Evolutionary conservation across 177 flowering plant species (phyloP), one percentile per base, ranked within the genome.

Genomic region (Vitis hybrid): DNA sequence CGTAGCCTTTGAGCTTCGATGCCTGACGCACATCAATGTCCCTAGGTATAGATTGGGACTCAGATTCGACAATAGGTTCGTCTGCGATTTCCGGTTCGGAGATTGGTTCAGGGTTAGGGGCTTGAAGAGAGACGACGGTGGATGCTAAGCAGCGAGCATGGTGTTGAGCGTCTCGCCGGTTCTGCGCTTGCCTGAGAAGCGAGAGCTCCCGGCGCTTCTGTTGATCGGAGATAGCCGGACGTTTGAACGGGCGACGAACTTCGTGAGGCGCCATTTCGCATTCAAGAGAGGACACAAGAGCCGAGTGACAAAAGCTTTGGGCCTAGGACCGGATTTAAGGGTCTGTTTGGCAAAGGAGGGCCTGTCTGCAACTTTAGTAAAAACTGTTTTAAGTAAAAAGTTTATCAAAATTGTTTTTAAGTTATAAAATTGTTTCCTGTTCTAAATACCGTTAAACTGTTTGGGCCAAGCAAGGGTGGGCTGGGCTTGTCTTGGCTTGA

Each of bases 71-170:
- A 35, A 1, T 35, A 35, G 64, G 7, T 27, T 74, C 78, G 30
- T 46, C 40, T 24, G 55, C 70, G 18, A 72, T 67, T 48, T 66
- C 74, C 30, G 67, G 55, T 16, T 61, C 64, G 14, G 62, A 3
- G 27, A 12, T 60, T 11, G 76, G 69, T 64, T 79, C 76, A 54
- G 69, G 60, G 11, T 11, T 3, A 16, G 70, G 75, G 74, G 60
- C 57, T 67, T 75, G 89, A 32, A 91, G 86, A 15, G 90, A 89
- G 71, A 93, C 76, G 61, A 89, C 74, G 27, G 96, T 76, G 62
- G 96, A 84, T 18, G 97, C 97, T 52, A 95, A 69, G 73, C 72
- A 78, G 56, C 99, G 97, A 9, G 97, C 98, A 2, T 85, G 96
- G 60, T 74, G 81, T 76, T 95, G 97, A 13, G 98, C 93, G 66